These are phyloP conservation scores for Pyrenochaeta sp. DNA, from an alignment of 2,329 filamentous ascomycete species.

Conservation along the genomic window DNA sequence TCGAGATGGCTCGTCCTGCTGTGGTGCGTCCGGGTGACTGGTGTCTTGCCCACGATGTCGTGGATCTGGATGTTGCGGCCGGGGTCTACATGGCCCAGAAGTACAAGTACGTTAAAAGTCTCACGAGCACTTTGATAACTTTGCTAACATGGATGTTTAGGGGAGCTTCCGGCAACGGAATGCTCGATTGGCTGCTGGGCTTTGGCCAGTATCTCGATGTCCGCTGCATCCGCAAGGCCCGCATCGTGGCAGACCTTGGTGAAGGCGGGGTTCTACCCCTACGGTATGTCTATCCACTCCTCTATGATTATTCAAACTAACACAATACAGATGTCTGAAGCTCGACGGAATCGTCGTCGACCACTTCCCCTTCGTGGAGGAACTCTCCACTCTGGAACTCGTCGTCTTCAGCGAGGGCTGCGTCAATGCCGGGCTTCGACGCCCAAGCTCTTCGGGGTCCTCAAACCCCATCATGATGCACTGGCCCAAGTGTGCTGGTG, in stretches of 20 bases:
- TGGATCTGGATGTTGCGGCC: conserved; percentile 26
- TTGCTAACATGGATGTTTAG: conserved; percentile 13
- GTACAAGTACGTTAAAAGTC: conserved; percentile 28
- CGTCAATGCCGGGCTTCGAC: conserved; percentile 39
- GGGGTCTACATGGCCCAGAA: conserved; percentile 19
- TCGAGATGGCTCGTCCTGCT: conserved; percentile 36
- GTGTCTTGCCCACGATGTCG: conserved; percentile 29
- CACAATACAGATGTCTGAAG: conserved; percentile 26
- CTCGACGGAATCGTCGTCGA: conserved; percentile 46
- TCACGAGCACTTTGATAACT: conserved; percentile 2
- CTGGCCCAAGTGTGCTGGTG: conserved; percentile 35
- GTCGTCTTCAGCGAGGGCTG: conserved; percentile 35
- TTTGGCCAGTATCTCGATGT: conserved; percentile 45
- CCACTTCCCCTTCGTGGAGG: conserved; percentile 37
- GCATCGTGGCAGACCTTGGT: conserved; percentile 33
- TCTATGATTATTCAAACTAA: not conserved
- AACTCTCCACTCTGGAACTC: conserved; percentile 30
- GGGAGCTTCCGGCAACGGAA: conserved; percentile 38
- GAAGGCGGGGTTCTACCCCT: conserved; percentile 30
- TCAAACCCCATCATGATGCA: conserved; percentile 23
- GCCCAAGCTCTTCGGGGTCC: conserved; percentile 36
- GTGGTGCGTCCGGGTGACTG: conserved; percentile 34
- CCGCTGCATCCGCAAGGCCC: conserved; percentile 40
- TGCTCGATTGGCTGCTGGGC: conserved; percentile 34
- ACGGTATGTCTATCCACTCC: conserved; percentile 9